These are phyloP conservation scores for Avena eriantha DNA, from an alignment of 176 grass and related monocot genomes.

Conservation along the genomic window DNA sequence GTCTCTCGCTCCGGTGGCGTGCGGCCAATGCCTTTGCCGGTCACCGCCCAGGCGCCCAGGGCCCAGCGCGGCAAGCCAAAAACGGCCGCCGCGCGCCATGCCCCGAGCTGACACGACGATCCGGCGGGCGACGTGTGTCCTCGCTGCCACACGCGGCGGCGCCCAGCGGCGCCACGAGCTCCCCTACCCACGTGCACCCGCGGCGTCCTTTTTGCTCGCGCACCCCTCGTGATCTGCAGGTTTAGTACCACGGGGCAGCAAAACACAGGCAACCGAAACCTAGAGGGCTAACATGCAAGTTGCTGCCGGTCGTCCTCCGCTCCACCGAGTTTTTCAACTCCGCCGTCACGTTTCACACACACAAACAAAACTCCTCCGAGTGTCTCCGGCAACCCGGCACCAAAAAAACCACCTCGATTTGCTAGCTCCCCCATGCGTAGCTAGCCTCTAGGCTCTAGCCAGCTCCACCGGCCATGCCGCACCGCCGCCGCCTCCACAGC, in stretches of 20 bases:
- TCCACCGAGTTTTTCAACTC: conserved; percentile 23
- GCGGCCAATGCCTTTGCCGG: background rate
- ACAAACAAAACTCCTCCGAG: background rate
- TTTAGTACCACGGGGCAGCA: background rate
- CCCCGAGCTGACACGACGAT: background rate
- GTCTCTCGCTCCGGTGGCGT: background rate
- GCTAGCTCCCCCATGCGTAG: background rate
- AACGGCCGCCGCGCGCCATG: background rate
- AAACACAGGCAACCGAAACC: background rate
- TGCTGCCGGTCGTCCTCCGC: background rate
- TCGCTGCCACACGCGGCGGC: conserved; percentile 26
- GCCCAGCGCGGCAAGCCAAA: background rate
- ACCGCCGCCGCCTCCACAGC: conserved; percentile 51
- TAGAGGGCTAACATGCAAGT: conserved; percentile 25
- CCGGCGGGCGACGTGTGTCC: conserved; percentile 31
- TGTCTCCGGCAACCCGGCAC: conserved; percentile 16
- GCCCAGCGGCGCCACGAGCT: background rate
- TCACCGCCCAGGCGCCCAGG: background rate
- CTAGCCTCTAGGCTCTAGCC: background rate
- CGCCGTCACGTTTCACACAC: conserved; percentile 8
- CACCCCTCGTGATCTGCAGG: conserved; percentile 3
- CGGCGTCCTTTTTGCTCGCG: background rate
- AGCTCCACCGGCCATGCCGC: conserved; percentile 55
- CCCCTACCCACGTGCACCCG: background rate
- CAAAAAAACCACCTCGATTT: background rate